These are phyloP conservation scores for Allium sativum DNA, from an alignment of 106 monocot genomes.

Conservation along the genomic window DNA sequence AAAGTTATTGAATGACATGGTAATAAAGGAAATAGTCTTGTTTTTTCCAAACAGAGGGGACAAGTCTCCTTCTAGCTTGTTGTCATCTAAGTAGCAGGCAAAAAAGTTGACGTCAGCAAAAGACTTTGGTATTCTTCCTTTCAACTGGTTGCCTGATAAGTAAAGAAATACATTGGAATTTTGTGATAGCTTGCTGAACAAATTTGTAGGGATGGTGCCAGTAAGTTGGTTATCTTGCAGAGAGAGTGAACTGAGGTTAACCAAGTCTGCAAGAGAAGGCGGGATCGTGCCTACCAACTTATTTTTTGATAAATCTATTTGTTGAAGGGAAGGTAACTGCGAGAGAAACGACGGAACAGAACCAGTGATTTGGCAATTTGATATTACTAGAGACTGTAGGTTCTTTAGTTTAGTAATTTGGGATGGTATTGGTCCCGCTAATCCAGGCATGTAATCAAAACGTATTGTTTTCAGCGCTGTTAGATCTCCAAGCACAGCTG, in stretches of 20 bases:
- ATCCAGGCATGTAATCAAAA: too few species aligned
- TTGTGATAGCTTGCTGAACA: background rate
- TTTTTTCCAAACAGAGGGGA: background rate
- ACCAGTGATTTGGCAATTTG: background rate
- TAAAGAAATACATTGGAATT: background rate
- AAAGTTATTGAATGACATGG: background rate
- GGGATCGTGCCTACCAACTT: background rate
- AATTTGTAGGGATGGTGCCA: slow-evolving; percentile 19
- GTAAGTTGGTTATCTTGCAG: background rate
- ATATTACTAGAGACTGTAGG: too few species aligned
- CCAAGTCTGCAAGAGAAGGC: slow-evolving; percentile 2
- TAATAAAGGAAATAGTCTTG: background rate
- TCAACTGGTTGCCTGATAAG: slow-evolving; percentile 22
- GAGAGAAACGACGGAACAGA: background rate
- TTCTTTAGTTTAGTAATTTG: too few species aligned
- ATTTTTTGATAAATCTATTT: background rate
- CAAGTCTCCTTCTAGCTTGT: background rate
- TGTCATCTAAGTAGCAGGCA: background rate
- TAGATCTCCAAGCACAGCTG: too few species aligned
- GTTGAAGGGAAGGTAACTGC: background rate
- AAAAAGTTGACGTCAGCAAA: slow-evolving; percentile 6
- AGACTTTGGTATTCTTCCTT: background rate
- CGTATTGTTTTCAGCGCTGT: too few species aligned
- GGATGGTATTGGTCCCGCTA: too few species aligned
- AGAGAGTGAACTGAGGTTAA: slow-evolving; percentile 11